These are phyloP conservation scores for Phytopythium ostracodes DNA, from an alignment of 352 stramenopile genomes.

Conservation along the genomic window DNA sequence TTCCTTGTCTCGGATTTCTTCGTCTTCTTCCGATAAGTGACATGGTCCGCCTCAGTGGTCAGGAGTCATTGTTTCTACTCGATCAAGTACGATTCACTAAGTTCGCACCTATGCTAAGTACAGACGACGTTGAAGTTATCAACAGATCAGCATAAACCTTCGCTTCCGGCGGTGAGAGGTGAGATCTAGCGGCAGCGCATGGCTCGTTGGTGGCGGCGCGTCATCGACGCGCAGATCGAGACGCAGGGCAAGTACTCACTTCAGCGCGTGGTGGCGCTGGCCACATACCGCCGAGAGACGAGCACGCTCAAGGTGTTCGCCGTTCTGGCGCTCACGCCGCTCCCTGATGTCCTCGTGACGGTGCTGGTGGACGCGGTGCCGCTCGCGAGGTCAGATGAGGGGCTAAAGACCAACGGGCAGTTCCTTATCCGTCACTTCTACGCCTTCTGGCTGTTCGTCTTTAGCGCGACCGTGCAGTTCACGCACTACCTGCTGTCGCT, in stretches of 20 bases:
- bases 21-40: background rate
- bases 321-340: conserved; percentile 9
- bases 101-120: too few species aligned
- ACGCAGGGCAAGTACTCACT: conserved; percentile 12
- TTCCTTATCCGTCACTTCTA: conserved; percentile 11
- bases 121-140: too few species aligned
- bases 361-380: conserved; percentile 10
- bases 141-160: too few species aligned
- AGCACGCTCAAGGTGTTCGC: conserved; percentile 4
- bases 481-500: conserved; percentile 12
- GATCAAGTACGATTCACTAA: background rate
- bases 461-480: conserved; percentile 16
- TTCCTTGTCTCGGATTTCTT: background rate
- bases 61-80: background rate
- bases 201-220: background rate
- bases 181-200: background rate
- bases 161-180: too few species aligned
- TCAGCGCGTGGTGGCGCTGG: conserved; percentile 6
- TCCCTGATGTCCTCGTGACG: conserved; percentile 15
- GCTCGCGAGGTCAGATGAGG: conserved; percentile 8
- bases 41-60: background rate
- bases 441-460: conserved; percentile 13
- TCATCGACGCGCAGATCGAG: conserved; percentile 7
- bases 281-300: conserved; percentile 9
- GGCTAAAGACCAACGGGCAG: conserved; percentile 10